Percentiles rank a stretch among this genome's conserved stretches.
Evolutionary conservation across 2,329 filamentous ascomycete genomes (phyloP).

Genomic region (Fusarium ambrosium): DNA sequence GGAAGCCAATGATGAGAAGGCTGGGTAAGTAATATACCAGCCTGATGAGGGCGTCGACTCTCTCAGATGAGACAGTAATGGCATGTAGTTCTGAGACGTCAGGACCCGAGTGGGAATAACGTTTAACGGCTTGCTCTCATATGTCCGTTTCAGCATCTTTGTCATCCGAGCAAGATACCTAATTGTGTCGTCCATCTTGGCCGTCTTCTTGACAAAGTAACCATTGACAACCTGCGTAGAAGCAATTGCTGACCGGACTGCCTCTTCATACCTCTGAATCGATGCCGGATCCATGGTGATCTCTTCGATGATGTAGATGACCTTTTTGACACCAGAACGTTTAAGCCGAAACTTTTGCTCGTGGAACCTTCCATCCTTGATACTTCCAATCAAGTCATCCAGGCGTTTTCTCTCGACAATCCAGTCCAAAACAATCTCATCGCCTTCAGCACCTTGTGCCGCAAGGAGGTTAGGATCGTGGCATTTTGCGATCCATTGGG

Average conservation of each 20-base stretch:
- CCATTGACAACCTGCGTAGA: conserved; percentile 83
- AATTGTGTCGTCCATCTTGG: conserved; percentile 83
- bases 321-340: conserved; percentile 79
- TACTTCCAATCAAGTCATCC: conserved; percentile 83
- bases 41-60: conserved; percentile 62
- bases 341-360: conserved; percentile 87
- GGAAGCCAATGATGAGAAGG: conserved; percentile 78
- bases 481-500: conserved; percentile 83
- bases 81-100: conserved; percentile 75
- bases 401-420: conserved; percentile 86
- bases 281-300: conserved; percentile 70
- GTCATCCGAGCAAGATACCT: conserved; percentile 82
- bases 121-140: conserved; percentile 69
- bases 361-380: conserved; percentile 85
- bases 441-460: conserved; percentile 70
- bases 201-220: conserved; percentile 83
- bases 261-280: conserved; percentile 71
- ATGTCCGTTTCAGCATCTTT: conserved; percentile 73
- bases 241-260: conserved; percentile 79
- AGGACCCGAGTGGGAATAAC: conserved; percentile 77
- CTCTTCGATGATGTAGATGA: conserved; percentile 84
- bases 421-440: conserved; percentile 82
- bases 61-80: conserved; percentile 71
- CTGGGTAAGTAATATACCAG: conserved; percentile 76
- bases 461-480: conserved; percentile 69